These are phyloP conservation scores for Phytopythium helicoides DNA, from an alignment of 352 stramenopile species.

Conservation along the genomic window DNA sequence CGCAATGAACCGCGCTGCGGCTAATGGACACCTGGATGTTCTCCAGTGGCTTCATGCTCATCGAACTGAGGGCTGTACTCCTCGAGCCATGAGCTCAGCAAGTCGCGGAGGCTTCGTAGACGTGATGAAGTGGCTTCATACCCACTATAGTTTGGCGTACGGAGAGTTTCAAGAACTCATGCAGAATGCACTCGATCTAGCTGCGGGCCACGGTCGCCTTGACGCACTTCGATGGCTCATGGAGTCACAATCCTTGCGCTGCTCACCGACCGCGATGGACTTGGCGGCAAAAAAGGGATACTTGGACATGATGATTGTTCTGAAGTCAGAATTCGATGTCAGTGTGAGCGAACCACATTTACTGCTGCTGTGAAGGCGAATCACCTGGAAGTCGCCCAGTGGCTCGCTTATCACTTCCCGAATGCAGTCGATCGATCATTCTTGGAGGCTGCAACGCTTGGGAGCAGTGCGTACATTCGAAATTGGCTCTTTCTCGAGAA, in stretches of 20 bases:
- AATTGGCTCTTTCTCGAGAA: constrained; percentile 1
- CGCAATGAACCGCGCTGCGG: neutral
- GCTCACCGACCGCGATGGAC: neutral
- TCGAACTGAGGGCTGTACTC: neutral
- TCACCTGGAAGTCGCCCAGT: constrained; percentile 2
- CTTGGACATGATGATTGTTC: neutral
- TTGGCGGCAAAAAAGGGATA: neutral
- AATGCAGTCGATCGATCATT: neutral
- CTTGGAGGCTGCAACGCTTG: neutral
- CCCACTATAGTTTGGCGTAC: neutral
- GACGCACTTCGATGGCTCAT: neutral
- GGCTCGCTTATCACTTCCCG: constrained; percentile 2
- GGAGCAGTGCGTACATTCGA: neutral
- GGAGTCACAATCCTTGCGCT: neutral
- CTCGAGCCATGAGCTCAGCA: neutral
- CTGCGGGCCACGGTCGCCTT: neutral
- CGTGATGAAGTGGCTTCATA: neutral
- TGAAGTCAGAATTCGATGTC: neutral
- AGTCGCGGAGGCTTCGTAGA: neutral
- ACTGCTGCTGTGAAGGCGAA: neutral
- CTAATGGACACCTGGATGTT: neutral
- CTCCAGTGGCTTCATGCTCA: neutral
- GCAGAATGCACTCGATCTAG: neutral
- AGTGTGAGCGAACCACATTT: neutral
- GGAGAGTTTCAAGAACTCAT: neutral